phyloP scores from a whole-genome alignment of 2,329 filamentous ascomycete genomes.

The Onygena corvina region DNA sequence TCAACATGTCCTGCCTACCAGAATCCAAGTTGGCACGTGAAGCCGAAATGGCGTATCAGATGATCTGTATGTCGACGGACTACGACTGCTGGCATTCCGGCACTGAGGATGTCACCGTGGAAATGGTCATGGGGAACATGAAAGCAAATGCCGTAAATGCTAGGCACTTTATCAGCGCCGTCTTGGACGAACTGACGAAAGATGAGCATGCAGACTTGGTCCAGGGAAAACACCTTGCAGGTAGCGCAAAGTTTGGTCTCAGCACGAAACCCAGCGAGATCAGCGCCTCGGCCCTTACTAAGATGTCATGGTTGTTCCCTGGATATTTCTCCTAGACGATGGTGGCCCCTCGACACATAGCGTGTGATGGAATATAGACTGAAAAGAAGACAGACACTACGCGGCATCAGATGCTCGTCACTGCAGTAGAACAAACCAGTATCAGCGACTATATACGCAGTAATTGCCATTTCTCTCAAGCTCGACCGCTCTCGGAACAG shows the following conservation, averaged over 20 bases:
- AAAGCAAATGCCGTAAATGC: constrained; percentile 83
- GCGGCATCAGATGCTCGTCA: too few species aligned
- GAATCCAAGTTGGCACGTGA: constrained; percentile 94
- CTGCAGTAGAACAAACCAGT: too few species aligned
- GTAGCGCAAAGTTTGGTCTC: constrained; percentile 63
- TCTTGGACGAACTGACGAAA: constrained; percentile 66
- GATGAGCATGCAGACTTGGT: constrained; percentile 66
- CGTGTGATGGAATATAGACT: too few species aligned
- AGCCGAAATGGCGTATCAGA: constrained; percentile 92
- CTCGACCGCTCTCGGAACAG: too few species aligned
- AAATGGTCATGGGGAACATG: constrained; percentile 97
- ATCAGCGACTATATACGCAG: too few species aligned
- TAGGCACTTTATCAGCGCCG: constrained; percentile 67
- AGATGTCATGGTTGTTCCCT: constrained; percentile 76
- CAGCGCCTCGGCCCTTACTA: constrained; percentile 61
- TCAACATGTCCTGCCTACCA: constrained; percentile 95
- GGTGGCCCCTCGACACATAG: too few species aligned
- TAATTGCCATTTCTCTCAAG: too few species aligned
- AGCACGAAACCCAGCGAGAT: constrained; percentile 73
- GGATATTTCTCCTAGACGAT: constrained; percentile 54
- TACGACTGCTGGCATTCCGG: constrained; percentile 91
- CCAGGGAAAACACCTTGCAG: constrained; percentile 67
- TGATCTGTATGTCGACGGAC: constrained; percentile 99
- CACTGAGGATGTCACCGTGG: constrained; percentile 70
- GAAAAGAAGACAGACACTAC: too few species aligned